Conservation (phyloP, 495 filamentous ascomycete genomes). For the Cercophora sp. region DNA sequence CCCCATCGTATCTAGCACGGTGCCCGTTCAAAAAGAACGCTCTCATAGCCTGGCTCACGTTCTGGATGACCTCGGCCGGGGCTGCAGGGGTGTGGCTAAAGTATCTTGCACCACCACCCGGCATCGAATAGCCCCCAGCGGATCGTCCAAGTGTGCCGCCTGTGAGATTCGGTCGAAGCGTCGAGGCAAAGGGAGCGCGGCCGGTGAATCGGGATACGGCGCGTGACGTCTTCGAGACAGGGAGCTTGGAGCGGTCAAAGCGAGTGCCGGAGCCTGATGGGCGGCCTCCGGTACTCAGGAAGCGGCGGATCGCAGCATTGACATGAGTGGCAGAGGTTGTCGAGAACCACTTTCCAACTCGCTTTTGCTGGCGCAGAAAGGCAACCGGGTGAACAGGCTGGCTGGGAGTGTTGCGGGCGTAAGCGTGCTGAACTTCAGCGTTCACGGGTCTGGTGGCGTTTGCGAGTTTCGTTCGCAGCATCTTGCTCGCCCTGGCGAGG, state of each 20-base stretch:
- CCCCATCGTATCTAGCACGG: slow-evolving; percentile 77
- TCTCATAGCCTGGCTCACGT: slow-evolving; percentile 85
- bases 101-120: slow-evolving; percentile 69
- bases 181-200: slow-evolving; percentile 83
- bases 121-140: slow-evolving; percentile 78
- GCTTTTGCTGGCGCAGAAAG: slow-evolving; percentile 66
- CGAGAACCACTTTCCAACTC: slow-evolving; percentile 61
- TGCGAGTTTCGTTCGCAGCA: slow-evolving; percentile 57
- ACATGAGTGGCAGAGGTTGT: slow-evolving; percentile 50
- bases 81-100: slow-evolving; percentile 85
- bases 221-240: slow-evolving; percentile 60
- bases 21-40: slow-evolving; percentile 86
- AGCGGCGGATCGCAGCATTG: slow-evolving; percentile 54
- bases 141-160: slow-evolving; percentile 82
- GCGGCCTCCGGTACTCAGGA: slow-evolving; percentile 50
- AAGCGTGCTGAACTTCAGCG: slow-evolving; percentile 46
- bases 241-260: slow-evolving; percentile 61
- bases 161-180: slow-evolving; percentile 87
- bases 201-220: slow-evolving; percentile 63
- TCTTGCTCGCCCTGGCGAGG: slow-evolving; percentile 50
- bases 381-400: slow-evolving; percentile 73
- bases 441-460: slow-evolving; percentile 48
- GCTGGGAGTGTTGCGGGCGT: slow-evolving; percentile 40
- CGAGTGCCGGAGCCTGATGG: slow-evolving; percentile 32
- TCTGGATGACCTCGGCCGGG: slow-evolving; percentile 87